Percentiles rank a stretch among this genome's conserved stretches.
Evolutionary conservation across 768 basidiomycete species (phyloP).

Genomic region (Calocybe indica): DNA sequence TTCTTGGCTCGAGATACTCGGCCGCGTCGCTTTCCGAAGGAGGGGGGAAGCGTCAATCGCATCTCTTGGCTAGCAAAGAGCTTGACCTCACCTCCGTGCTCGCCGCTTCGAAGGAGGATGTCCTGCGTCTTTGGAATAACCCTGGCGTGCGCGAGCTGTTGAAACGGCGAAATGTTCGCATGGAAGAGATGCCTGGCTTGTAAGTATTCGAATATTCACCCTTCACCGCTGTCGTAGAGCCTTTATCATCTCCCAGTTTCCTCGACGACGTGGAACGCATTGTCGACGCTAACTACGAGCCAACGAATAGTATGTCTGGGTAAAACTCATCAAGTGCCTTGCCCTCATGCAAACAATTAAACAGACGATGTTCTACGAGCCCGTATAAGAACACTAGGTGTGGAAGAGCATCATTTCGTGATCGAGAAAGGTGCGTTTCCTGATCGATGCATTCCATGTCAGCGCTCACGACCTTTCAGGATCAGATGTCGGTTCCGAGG

Average conservation of each 20-base stretch:
- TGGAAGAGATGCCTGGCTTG: constrained; percentile 67
- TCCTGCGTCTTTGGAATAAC: constrained; percentile 59
- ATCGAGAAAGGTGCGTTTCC: constrained; percentile 43
- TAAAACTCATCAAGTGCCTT: neutral
- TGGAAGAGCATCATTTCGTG: constrained; percentile 64
- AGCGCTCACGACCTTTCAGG: constrained; percentile 12
- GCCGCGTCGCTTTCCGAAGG: neutral
- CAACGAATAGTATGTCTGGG: constrained; percentile 53
- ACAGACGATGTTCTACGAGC: constrained; percentile 71
- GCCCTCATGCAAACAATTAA: constrained; percentile 2
- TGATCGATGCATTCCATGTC: neutral
- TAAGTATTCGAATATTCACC: constrained; percentile 27
- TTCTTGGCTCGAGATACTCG: constrained; percentile 19
- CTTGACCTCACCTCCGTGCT: constrained; percentile 49
- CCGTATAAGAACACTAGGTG: constrained; percentile 64
- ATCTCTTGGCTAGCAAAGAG: constrained; percentile 17
- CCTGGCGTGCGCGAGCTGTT: constrained; percentile 45
- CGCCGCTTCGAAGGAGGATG: constrained; percentile 50
- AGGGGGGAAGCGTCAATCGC: constrained; percentile 13
- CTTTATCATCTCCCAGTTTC: constrained; percentile 40
- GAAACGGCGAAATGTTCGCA: constrained; percentile 37
- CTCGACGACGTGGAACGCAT: constrained; percentile 65
- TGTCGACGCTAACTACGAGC: constrained; percentile 46
- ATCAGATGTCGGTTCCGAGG: constrained; percentile 41
- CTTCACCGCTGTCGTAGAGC: neutral